These are phyloP conservation scores for Sicyos baderoa DNA, from an alignment of 306 rosid species.

Conservation along the genomic window DNA sequence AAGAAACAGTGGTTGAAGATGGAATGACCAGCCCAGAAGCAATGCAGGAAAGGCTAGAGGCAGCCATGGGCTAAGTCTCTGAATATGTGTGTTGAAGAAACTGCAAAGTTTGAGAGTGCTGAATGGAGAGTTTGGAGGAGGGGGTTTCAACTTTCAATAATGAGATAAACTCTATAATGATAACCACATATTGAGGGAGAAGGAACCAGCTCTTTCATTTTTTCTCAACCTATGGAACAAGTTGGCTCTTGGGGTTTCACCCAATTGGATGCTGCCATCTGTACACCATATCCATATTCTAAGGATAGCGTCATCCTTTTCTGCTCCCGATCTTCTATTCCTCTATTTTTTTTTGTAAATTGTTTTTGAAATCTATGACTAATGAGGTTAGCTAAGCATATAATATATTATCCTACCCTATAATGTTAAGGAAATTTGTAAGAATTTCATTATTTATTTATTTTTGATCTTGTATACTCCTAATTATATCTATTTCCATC, in stretches of 20 bases:
- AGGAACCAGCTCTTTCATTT: not conserved
- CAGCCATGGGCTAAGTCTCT: slow-evolving; percentile 15
- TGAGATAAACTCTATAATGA: slow-evolving; percentile 2
- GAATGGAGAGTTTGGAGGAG: not conserved
- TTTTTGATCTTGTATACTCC: too few species aligned
- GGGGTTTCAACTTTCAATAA: not conserved
- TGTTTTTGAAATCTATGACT: too few species aligned
- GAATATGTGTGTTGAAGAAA: not conserved
- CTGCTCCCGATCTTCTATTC: not conserved
- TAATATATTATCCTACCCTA: too few species aligned
- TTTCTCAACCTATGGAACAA: not conserved
- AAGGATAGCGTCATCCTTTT: slow-evolving; percentile 20
- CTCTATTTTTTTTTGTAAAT: too few species aligned
- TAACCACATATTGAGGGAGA: slow-evolving; percentile 11
- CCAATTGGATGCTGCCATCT: slow-evolving; percentile 19
- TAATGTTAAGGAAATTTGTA: too few species aligned
- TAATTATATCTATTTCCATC: too few species aligned
- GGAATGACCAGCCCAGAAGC: slow-evolving; percentile 18
- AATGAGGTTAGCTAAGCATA: too few species aligned
- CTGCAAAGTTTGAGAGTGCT: not conserved
- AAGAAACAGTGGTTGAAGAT: slow-evolving; percentile 8
- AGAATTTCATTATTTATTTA: too few species aligned
- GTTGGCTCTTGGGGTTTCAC: not conserved
- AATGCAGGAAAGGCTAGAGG: slow-evolving; percentile 18
- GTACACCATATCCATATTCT: slow-evolving; percentile 12